Evolutionary conservation across 352 stramenopile genomes (phyloP).

Genomic region (Blastocystis sp.): DNA sequence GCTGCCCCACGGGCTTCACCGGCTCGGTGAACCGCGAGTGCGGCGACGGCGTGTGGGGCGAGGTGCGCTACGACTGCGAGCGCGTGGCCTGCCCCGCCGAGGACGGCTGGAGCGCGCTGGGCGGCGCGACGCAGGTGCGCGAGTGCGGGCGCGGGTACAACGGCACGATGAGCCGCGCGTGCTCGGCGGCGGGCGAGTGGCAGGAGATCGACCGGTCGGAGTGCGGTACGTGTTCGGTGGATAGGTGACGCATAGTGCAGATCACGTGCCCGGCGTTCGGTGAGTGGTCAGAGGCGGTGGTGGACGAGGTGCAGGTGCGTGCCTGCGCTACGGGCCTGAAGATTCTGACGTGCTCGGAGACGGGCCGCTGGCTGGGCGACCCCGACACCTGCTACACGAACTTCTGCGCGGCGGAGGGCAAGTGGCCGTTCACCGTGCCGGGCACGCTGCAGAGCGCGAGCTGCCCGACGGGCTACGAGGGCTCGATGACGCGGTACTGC

Average conservation of each 20-base stretch:
- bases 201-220: neutral
- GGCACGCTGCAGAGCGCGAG: neutral
- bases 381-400: conserved; percentile 46
- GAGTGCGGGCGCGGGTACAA: conserved; percentile 18
- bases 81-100: conserved; percentile 42
- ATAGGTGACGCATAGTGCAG: conserved; percentile 3
- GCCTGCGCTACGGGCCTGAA: conserved; percentile 1
- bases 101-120: conserved; percentile 23
- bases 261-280: conserved; percentile 50
- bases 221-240: neutral
- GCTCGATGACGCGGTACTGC: conserved; percentile 22
- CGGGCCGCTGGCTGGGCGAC: conserved; percentile 33
- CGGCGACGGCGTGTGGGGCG: conserved; percentile 54
- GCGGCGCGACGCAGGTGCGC: neutral
- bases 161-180: conserved; percentile 38
- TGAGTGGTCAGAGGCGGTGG: conserved; percentile 8
- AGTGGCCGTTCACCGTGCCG: conserved; percentile 58
- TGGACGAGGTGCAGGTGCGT: conserved; percentile 45
- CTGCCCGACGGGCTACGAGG: conserved; percentile 51
- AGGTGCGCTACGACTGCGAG: conserved; percentile 45
- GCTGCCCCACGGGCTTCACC: conserved; percentile 47
- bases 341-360: conserved; percentile 37
- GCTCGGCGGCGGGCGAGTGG: conserved; percentile 43
- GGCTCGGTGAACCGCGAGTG: conserved; percentile 55
- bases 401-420: conserved; percentile 33